Evolutionary conservation across 169 alveolate genomes (phyloP).

Genomic region (Plasmodium coatneyi): DNA sequence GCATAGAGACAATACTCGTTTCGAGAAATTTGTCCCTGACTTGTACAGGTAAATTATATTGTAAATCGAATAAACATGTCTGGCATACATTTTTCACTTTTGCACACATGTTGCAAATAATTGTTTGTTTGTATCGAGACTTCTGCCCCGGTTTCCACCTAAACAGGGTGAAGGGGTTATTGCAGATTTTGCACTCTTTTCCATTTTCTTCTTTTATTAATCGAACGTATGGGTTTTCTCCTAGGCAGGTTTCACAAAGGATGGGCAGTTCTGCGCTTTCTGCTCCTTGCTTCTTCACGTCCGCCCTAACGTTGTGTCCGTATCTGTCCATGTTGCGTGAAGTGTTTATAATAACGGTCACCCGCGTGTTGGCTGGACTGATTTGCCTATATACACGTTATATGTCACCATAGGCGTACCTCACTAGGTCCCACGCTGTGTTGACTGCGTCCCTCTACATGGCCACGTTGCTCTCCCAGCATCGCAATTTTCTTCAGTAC

Average conservation of each 20-base stretch:
- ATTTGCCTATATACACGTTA: too few relatives aligned
- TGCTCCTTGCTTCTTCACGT: conserved; percentile 79
- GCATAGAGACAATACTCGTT: conserved; percentile 70
- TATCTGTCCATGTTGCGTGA: conserved; percentile 81
- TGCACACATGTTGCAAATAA: conserved; percentile 98
- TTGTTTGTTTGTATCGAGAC: conserved; percentile 96
- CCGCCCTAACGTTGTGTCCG: conserved; percentile 88
- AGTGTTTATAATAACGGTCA: not conserved
- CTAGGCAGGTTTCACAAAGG: conserved; percentile 97
- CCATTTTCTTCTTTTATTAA: conserved; percentile 96
- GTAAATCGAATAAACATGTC: conserved; percentile 97
- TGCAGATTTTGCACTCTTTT: conserved; percentile 97
- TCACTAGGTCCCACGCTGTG: not conserved
- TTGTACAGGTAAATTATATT: conserved; percentile 97
- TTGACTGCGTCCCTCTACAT: not conserved
- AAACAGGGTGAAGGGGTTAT: conserved; percentile 97
- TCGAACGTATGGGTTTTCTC: conserved; percentile 97
- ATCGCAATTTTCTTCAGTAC: not conserved
- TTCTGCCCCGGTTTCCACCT: conserved; percentile 98
- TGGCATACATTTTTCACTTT: conserved; percentile 98
- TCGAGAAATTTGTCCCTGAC: conserved; percentile 92
- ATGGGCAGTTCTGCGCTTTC: conserved; percentile 98
- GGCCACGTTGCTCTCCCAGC: not conserved
- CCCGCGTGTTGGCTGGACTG: not conserved
- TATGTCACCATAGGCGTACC: not conserved